Percentiles rank a stretch among this genome's conserved stretches.
Evolutionary conservation across 2,329 filamentous ascomycete genomes (phyloP).

Genomic region (Talaromyces piceae): DNA sequence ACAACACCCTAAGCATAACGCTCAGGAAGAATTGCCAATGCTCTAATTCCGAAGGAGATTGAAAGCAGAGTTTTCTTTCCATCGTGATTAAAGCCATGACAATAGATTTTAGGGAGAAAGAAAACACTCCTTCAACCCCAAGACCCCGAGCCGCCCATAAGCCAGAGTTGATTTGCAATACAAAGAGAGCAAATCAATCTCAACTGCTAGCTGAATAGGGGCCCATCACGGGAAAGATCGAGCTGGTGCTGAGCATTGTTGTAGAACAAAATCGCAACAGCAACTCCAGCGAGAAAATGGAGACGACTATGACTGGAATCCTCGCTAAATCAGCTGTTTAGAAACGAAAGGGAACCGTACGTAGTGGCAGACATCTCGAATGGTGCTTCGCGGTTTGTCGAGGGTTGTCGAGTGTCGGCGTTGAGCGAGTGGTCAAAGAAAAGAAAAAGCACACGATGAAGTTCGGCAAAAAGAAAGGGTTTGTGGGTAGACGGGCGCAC

Average conservation of each 20-base stretch:
- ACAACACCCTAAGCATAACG: constrained; percentile 60
- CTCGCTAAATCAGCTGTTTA: constrained; percentile 31
- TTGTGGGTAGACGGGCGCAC: constrained; percentile 28
- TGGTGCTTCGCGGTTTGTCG: constrained; percentile 31
- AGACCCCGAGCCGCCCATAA: constrained; percentile 63
- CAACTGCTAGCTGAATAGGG: constrained; percentile 10
- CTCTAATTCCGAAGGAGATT: constrained; percentile 15
- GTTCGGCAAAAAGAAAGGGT: constrained; percentile 18
- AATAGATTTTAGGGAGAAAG: constrained; percentile 73
- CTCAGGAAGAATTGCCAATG: constrained; percentile 48
- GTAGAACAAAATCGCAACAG: constrained; percentile 23
- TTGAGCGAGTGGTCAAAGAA: constrained; percentile 20
- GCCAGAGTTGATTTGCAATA: constrained; percentile 34
- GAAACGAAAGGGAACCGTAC: constrained; percentile 49
- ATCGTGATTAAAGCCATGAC: constrained; percentile 42
- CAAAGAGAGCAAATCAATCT: background rate
- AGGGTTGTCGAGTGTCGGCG: constrained; percentile 31
- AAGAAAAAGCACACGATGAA: constrained; percentile 20
- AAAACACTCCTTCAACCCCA: constrained; percentile 60
- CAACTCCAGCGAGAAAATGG: constrained; percentile 61
- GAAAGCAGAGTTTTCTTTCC: constrained; percentile 5
- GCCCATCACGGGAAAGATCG: constrained; percentile 57
- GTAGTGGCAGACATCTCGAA: constrained; percentile 51
- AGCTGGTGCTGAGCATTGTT: constrained; percentile 56
- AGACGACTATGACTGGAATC: constrained; percentile 68